phyloP scores from a whole-genome alignment of 1,284 basidiomycete species.

The Fomitopsis palustris region DNA sequence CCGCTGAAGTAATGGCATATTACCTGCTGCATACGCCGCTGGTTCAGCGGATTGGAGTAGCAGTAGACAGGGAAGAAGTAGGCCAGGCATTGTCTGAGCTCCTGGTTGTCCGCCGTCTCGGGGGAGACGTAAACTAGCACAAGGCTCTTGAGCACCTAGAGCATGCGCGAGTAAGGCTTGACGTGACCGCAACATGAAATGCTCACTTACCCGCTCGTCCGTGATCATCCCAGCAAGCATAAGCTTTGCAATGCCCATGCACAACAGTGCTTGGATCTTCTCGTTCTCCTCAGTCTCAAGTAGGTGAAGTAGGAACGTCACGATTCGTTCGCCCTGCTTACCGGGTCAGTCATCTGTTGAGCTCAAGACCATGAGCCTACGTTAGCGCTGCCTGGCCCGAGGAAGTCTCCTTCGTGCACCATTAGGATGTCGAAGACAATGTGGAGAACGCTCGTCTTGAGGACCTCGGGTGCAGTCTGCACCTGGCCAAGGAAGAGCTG shows the following conservation, averaged over 20 bases:
- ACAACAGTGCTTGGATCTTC: conserved; percentile 78
- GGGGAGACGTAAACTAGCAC: conserved; percentile 87
- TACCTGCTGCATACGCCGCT: conserved; percentile 77
- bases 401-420: conserved; percentile 81
- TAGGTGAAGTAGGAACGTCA: conserved; percentile 74
- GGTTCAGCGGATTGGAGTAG: conserved; percentile 81
- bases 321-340: conserved; percentile 60
- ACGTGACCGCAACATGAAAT: neutral
- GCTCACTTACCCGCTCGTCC: conserved; percentile 59
- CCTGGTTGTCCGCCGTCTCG: conserved; percentile 81
- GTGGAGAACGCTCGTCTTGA: conserved; percentile 82
- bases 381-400: conserved; percentile 51
- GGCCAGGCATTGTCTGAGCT: conserved; percentile 88
- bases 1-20: conserved; percentile 12
- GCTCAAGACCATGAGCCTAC: conserved; percentile 32
- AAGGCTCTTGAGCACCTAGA: conserved; percentile 75
- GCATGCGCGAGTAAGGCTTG: neutral
- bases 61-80: conserved; percentile 97
- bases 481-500: conserved; percentile 89
- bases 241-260: conserved; percentile 87
- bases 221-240: conserved; percentile 82
- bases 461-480: conserved; percentile 70
- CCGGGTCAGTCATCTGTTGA: neutral
- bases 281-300: conserved; percentile 75
- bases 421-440: conserved; percentile 90